Conservation (phyloP, 2,329 filamentous ascomycete species). For the Colletotrichum sp. region DNA sequence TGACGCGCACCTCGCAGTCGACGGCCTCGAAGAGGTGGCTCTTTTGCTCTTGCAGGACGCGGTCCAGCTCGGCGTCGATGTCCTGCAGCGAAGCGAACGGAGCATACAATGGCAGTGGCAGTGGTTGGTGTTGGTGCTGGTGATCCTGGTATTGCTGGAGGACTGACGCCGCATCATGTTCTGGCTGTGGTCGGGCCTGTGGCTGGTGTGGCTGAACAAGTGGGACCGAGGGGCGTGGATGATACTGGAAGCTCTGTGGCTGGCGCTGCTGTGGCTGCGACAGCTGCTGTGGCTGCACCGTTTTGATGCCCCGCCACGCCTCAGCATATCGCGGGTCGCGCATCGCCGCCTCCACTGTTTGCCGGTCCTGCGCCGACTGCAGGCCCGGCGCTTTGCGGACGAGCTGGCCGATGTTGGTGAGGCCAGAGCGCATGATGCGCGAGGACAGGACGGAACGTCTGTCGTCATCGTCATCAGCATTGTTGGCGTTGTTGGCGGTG, state of each 20-base stretch:
- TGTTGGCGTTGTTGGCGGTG: not conserved
- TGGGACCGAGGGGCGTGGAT: not conserved
- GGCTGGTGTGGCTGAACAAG: not conserved
- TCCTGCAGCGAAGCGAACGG: not conserved
- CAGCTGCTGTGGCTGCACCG: not conserved
- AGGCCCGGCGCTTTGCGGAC: not conserved
- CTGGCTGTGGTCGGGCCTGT: not conserved
- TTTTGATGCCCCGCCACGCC: not conserved
- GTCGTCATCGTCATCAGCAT: not conserved
- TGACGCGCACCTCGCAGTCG: not conserved
- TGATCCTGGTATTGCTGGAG: not conserved
- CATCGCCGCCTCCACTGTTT: not conserved
- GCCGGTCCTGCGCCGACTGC: not conserved
- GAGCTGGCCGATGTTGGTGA: not conserved
- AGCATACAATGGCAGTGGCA: not conserved
- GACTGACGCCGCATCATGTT: not conserved
- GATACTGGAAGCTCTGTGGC: not conserved
- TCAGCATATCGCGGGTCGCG: not conserved
- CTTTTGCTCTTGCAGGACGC: not conserved
- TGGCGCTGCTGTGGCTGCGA: not conserved
- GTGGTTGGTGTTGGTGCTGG: not conserved
- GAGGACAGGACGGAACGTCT: not conserved
- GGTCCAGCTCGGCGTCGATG: not conserved
- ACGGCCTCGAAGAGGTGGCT: not conserved
- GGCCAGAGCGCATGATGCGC: not conserved